These are phyloP conservation scores for Fusarium compactum DNA, from an alignment of 2,329 filamentous ascomycete genomes.

Conservation along the genomic window DNA sequence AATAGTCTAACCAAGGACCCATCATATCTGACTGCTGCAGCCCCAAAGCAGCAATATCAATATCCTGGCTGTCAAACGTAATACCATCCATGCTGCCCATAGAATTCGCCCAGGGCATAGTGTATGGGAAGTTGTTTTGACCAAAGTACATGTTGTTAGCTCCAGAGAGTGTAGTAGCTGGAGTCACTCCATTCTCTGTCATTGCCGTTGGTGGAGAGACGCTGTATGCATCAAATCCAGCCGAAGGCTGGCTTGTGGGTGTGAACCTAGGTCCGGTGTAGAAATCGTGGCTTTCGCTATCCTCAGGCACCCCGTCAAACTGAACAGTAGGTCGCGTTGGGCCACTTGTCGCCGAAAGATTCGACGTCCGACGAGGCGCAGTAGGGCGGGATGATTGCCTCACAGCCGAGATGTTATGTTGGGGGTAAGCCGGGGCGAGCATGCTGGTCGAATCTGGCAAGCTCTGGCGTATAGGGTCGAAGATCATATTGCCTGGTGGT, in stretches of 20 bases:
- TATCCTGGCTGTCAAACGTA: conserved; percentile 81
- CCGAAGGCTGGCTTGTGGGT: conserved; percentile 57
- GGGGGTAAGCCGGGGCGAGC: conserved; percentile 63
- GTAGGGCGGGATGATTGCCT: conserved; percentile 57
- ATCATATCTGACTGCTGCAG: conserved; percentile 71
- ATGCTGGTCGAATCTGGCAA: conserved; percentile 62
- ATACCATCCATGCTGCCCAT: conserved; percentile 63
- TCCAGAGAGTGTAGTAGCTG: conserved; percentile 28
- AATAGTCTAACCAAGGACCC: conserved; percentile 78
- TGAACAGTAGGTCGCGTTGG: conserved; percentile 44
- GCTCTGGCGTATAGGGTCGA: conserved; percentile 69
- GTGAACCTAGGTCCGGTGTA: conserved; percentile 54
- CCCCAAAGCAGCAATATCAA: conserved; percentile 77
- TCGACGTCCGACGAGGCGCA: conserved; percentile 45
- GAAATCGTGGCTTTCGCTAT: conserved; percentile 51
- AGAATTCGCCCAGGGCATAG: conserved; percentile 49
- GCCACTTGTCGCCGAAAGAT: conserved; percentile 33
- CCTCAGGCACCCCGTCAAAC: conserved; percentile 49
- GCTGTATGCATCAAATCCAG: conserved; percentile 58
- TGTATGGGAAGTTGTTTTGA: conserved; percentile 45
- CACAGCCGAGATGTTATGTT: conserved; percentile 62
- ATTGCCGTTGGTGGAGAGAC: conserved; percentile 59
- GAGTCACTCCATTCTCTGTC: conserved; percentile 48
- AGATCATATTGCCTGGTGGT: conserved; percentile 69
- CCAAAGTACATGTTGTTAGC: conserved; percentile 47